Evolutionary conservation across 2,329 filamentous ascomycete genomes (phyloP).

Genomic region (Neofusicoccum cordaticola): DNA sequence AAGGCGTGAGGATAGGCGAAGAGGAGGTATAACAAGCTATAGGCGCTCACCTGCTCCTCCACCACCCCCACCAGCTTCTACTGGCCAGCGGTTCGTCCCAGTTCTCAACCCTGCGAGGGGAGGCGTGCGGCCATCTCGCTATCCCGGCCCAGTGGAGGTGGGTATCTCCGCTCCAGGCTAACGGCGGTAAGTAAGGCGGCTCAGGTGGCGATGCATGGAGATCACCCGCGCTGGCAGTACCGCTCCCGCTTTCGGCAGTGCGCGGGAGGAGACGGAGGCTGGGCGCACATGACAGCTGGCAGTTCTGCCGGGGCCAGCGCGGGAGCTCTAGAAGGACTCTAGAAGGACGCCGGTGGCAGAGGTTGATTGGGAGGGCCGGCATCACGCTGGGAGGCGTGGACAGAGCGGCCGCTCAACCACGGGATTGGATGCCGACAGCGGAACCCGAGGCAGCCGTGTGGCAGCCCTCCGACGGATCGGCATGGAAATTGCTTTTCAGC

Average conservation of each 20-base stretch:
- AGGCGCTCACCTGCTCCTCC: background rate
- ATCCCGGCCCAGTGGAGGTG: background rate
- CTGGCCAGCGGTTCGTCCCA: background rate
- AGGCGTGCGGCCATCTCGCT: background rate
- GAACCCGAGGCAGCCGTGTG: constrained; percentile 5
- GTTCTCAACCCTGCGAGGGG: background rate
- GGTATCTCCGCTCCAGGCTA: background rate
- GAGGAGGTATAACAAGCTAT: background rate
- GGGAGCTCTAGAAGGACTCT: constrained; percentile 7
- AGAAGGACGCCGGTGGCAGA: constrained; percentile 10
- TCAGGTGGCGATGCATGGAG: background rate
- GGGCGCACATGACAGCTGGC: background rate
- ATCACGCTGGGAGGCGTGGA: background rate
- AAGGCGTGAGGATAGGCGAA: background rate
- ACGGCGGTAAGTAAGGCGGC: background rate
- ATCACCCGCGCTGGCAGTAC: background rate
- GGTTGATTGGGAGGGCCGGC: constrained; percentile 2
- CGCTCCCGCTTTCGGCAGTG: background rate
- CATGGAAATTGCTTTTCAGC: constrained; percentile 12
- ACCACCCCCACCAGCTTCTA: too few relatives aligned
- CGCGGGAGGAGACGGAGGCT: background rate
- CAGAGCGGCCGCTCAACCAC: background rate
- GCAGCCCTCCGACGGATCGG: constrained; percentile 8
- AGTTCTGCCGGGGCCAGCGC: background rate
- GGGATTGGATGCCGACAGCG: constrained; percentile 9